Conservation (phyloP, 2,329 filamentous ascomycete genomes). For the Sporothrix variecibatus region DNA sequence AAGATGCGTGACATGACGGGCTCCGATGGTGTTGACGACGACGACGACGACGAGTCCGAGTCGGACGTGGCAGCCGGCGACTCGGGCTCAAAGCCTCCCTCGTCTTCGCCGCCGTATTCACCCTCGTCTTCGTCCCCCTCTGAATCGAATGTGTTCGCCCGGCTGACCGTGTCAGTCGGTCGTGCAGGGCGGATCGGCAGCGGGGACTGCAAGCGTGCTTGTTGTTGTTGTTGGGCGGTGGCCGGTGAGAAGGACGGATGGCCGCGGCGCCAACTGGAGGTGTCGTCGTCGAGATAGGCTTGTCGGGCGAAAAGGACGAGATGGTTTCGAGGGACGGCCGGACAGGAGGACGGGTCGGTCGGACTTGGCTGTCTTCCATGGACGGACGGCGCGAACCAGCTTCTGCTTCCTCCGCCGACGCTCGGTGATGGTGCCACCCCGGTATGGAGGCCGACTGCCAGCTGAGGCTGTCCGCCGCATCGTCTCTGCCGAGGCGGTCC, state of each 20-base stretch:
- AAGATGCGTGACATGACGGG: constrained; percentile 62
- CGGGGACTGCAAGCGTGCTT: constrained; percentile 24
- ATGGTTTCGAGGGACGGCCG: constrained; percentile 39
- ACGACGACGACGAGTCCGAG: constrained; percentile 33
- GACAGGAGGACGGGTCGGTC: constrained; percentile 34
- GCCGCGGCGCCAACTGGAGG: neutral
- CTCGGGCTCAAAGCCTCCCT: constrained; percentile 36
- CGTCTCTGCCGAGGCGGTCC: constrained; percentile 49
- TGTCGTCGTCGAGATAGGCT: neutral
- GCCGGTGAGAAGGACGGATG: constrained; percentile 40
- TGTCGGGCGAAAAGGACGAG: neutral
- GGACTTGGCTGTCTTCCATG: constrained; percentile 17
- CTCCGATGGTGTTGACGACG: constrained; percentile 45
- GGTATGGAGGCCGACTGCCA: neutral
- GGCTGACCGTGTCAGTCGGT: constrained; percentile 24
- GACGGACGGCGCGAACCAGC: constrained; percentile 33
- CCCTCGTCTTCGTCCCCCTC: neutral
- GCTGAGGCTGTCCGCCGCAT: constrained; percentile 9
- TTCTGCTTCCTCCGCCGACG: neutral
- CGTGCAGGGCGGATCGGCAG: constrained; percentile 30
- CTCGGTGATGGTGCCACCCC: neutral
- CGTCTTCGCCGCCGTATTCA: neutral
- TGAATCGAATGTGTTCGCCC: neutral
- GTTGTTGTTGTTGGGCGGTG: constrained; percentile 43
- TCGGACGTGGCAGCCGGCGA: constrained; percentile 47